Base-by-base conservation (phyloP, 2,329 filamentous ascomycete genomes). In the Penicillium sp. region DNA sequence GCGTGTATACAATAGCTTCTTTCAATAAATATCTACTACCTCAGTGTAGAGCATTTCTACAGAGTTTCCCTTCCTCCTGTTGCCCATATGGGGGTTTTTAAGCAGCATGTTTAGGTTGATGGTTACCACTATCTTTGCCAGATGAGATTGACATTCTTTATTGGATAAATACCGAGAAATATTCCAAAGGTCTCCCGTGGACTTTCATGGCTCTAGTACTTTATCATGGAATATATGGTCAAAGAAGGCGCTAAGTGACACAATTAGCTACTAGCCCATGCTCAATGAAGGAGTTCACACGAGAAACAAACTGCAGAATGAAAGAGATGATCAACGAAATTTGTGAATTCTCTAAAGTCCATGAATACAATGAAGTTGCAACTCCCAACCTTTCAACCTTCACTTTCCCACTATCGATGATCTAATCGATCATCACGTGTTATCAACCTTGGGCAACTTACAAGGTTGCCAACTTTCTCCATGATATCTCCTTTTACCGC, bases 391-490 rank as follows among this genome's bases (percentile, higher is more conserved):
- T 43, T 10, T 10, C 25, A 43, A 28, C 40, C 17, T 43, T 42
- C 37, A 17, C 49, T 51, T 22, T 22, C 22, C 49, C 38, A 36
- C 38, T 28, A 30, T 16, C 53, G 57, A 66, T 66, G 63, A 66
- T 63, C 55, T 63, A 66, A 66, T 65, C 54, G 30, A 35, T 14
- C 28, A 64, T 66, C 62, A 66, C 62, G 61, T 64, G 59, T 56
- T 22, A 42, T 35, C 40, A 35, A 53, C 28, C 12, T 31, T 49
- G 28, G 36, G n/a, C 37, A 43, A 35, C 48, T 26, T 22, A 41
- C 36, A 49, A 49, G 40, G 47, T 31, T 46, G 47, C 17, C 53
- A 55, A 43, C 30, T 51, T 31, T n/a, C 28, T 37, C 11, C 14
- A 37, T 26, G 22, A 28, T 31, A 16, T 31, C 36, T 51, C 19